Evolutionary conservation across 441 rosid genomes (phyloP).

Genomic region (Erysimum cheiri): DNA sequence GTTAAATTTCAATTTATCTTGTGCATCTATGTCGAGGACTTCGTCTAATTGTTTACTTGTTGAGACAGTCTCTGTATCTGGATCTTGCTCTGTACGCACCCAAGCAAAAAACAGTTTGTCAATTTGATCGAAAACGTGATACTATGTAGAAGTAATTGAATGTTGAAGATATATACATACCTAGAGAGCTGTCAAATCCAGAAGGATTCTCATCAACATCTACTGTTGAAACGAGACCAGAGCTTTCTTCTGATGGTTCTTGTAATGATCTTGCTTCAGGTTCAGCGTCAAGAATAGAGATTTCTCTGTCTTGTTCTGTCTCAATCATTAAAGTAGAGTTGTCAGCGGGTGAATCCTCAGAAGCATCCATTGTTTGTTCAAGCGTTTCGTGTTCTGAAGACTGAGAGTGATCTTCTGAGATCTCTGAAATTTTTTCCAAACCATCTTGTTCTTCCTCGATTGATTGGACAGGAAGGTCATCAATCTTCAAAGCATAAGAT

Average conservation of each 20-base stretch:
- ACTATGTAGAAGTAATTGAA: constrained; percentile 11
- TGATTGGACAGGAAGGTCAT: constrained; percentile 32
- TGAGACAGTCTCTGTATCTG: constrained; percentile 29
- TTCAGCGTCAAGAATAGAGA: constrained; percentile 20
- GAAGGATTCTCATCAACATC: constrained; percentile 28
- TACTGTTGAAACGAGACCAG: neutral
- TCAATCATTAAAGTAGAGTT: neutral
- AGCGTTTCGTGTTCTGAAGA: constrained; percentile 25
- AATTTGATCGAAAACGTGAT: neutral
- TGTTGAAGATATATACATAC: constrained; percentile 40
- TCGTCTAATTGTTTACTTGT: constrained; percentile 37
- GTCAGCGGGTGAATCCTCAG: neutral
- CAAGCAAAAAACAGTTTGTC: neutral
- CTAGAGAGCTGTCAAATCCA: constrained; percentile 42
- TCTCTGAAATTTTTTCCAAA: constrained; percentile 36
- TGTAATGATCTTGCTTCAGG: constrained; percentile 20
- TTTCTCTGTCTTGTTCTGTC: constrained; percentile 33
- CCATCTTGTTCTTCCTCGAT: constrained; percentile 36
- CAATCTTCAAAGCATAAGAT: constrained; percentile 43
- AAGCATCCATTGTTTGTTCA: neutral
- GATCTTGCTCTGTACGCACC: constrained; percentile 7
- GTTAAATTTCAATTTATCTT: constrained; percentile 58
- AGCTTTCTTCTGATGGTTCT: constrained; percentile 41
- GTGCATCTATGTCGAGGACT: constrained; percentile 47
- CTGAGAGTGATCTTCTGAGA: constrained; percentile 39